phyloP scores from a whole-genome alignment of 768 basidiomycete genomes.

The Daedalea quercina region DNA sequence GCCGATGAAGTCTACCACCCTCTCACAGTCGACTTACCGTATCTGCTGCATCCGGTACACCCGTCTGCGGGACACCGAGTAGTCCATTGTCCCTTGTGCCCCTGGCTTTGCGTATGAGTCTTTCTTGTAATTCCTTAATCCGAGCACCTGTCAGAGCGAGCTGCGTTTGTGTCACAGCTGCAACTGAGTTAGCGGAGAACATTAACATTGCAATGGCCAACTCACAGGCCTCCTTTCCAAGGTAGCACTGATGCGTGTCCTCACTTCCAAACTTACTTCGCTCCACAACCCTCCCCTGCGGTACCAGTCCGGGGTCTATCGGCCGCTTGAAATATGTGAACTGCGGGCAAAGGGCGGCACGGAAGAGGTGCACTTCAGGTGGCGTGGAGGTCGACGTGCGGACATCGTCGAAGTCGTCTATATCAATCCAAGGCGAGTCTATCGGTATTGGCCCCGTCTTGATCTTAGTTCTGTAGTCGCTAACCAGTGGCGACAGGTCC shows the following conservation, averaged over 20 bases:
- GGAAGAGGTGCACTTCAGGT: conserved; percentile 64
- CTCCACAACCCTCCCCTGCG: conserved; percentile 33
- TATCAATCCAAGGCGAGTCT: conserved; percentile 63
- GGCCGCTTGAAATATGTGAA: conserved; percentile 72
- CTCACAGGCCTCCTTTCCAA: conserved; percentile 68
- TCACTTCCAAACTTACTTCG: conserved; percentile 83
- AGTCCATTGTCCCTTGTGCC: background rate
- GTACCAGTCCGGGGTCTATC: conserved; percentile 29
- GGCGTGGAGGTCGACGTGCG: conserved; percentile 50
- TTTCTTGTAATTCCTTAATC: conserved; percentile 39
- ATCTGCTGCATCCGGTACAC: background rate
- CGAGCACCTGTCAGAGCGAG: conserved; percentile 51
- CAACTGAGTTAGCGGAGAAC: conserved; percentile 2
- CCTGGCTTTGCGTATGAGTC: background rate
- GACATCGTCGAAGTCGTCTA: conserved; percentile 72
- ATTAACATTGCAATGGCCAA: background rate
- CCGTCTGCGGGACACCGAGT: background rate
- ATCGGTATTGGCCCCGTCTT: conserved; percentile 37
- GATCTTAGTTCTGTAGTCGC: conserved; percentile 41
- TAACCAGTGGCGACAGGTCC: conserved; percentile 36
- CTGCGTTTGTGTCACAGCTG: conserved; percentile 63
- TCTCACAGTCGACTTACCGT: background rate
- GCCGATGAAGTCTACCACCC: background rate
- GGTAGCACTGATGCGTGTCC: conserved; percentile 72
- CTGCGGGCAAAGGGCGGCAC: conserved; percentile 71